Evolutionary conservation across 2,329 filamentous ascomycete genomes (phyloP), one percentile per base, ranked within the genome.

Genomic region (Aureobasidium musti): DNA sequence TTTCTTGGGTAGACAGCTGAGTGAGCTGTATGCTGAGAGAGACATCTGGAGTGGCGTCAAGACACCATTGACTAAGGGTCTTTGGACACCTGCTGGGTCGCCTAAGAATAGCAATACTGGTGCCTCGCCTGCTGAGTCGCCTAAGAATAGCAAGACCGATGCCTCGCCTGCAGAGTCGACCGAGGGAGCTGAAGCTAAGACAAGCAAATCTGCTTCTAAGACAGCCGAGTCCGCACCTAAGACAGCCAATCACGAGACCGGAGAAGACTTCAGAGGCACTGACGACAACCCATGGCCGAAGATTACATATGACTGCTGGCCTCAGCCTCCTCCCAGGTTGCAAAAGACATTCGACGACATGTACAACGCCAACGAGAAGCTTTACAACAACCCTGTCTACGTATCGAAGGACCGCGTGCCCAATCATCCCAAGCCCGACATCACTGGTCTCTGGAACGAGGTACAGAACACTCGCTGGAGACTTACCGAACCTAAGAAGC

Each of bases 241-340:
- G 54, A 59, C 54, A 43, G 19, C 30, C 52, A 21, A 17, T 14
- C 2, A 41, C 30, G 30, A 37, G 23, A 13, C 13, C 6, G 35
- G 21, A 17, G 35, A 23, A 17, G 52, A 39, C n/a, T 7, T 39
- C 35, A 39, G 35, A 56, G 52, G 33, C 19, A 56, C 52, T 35
- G 30, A n/a, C 7, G 56, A 60, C 6, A 33, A 30, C 41, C 56
- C 56, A 21, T 43, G 41, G 39, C 56, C 56, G 8, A 60, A 28
- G 8, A 23, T 60, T 28, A 60, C 41, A 17, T 45, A 60, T 33
- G 56, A 60, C 5, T 45, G 39, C 41, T 60, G 56, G 56, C 56
- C 56, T 8, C 13, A n/a, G 3, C 56, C 56, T 33, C 21, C 56
- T 11, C 19, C n/a, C 1, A 43, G 23, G n/a, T 10, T 35, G 56